phyloP scores from a whole-genome alignment of 1,284 basidiomycete genomes.

The Boletus smithii region DNA sequence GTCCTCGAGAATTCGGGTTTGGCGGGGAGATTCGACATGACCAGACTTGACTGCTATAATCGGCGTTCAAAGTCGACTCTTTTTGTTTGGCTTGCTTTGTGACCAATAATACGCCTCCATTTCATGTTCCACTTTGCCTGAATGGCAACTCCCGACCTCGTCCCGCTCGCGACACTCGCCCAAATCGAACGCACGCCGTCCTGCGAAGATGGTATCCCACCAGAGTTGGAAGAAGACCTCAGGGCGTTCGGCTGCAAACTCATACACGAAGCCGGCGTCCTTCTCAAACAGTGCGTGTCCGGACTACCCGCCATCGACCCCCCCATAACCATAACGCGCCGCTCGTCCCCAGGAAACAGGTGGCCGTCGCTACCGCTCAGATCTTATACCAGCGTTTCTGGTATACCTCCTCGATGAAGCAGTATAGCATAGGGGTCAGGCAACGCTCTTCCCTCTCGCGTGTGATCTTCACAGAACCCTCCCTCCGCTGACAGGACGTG shows the following conservation, averaged over 20 bases:
- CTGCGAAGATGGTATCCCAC: slow-evolving; percentile 74
- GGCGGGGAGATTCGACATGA: slow-evolving; percentile 34
- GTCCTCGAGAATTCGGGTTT: slow-evolving; percentile 33
- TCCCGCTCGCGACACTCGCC: slow-evolving; percentile 78
- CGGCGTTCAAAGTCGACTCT: not conserved
- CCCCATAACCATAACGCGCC: not conserved
- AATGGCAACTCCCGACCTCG: slow-evolving; percentile 53
- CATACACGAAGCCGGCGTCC: slow-evolving; percentile 90
- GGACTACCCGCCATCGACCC: not conserved
- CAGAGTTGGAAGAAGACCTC: slow-evolving; percentile 81
- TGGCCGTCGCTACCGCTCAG: slow-evolving; percentile 94
- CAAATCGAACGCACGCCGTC: slow-evolving; percentile 85
- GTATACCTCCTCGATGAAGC: slow-evolving; percentile 92
- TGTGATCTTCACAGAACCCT: slow-evolving; percentile 8
- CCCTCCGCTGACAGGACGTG: slow-evolving; percentile 62
- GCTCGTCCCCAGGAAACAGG: slow-evolving; percentile 75
- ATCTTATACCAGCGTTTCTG: slow-evolving; percentile 96
- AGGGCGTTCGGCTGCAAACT: slow-evolving; percentile 87
- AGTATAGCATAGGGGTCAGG: slow-evolving; percentile 85
- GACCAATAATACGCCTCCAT: too few relatives aligned
- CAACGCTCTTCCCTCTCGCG: not conserved
- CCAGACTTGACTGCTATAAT: not conserved
- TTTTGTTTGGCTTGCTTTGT: slow-evolving; percentile 25
- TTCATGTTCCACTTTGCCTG: slow-evolving; percentile 1
- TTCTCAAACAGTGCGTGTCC: slow-evolving; percentile 75